These are phyloP conservation scores for Aspergillus novofumigatus DNA, from an alignment of 2,329 filamentous ascomycete genomes.

Conservation along the genomic window DNA sequence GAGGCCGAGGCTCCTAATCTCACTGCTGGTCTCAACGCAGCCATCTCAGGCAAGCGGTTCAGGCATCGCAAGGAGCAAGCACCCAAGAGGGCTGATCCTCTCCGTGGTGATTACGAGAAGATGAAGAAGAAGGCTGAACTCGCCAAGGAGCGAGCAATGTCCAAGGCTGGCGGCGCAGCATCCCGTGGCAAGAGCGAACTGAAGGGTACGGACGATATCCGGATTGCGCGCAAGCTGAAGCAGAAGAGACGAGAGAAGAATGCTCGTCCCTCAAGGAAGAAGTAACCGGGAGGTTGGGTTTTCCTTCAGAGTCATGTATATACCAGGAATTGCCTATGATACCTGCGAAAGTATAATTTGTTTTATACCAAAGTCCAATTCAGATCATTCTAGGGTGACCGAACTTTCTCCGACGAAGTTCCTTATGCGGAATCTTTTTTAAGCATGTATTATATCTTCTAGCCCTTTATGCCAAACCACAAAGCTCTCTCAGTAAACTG, in stretches of 20 bases:
- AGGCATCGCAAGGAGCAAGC: constrained; percentile 84
- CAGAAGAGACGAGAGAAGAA: constrained; percentile 83
- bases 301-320: neutral
- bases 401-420: no score
- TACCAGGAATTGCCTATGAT: neutral
- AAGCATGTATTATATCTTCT: neutral
- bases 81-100: constrained; percentile 91
- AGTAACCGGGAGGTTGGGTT: constrained; percentile 22
- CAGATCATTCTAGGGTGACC: neutral
- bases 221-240: constrained; percentile 72
- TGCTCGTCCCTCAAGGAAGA: constrained; percentile 69
- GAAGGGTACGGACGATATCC: constrained; percentile 76
- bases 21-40: constrained; percentile 26
- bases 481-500: neutral
- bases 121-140: constrained; percentile 86
- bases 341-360: neutral
- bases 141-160: constrained; percentile 64
- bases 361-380: neutral
- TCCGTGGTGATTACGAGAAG: constrained; percentile 81
- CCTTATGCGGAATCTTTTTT: no score
- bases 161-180: constrained; percentile 26
- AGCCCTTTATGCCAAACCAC: neutral
- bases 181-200: constrained; percentile 74
- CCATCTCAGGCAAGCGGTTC: constrained; percentile 56
- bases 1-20: constrained; percentile 62